Evolutionary conservation across 106 monocot species (phyloP).

Genomic region (Dioscorea dumetorum): DNA sequence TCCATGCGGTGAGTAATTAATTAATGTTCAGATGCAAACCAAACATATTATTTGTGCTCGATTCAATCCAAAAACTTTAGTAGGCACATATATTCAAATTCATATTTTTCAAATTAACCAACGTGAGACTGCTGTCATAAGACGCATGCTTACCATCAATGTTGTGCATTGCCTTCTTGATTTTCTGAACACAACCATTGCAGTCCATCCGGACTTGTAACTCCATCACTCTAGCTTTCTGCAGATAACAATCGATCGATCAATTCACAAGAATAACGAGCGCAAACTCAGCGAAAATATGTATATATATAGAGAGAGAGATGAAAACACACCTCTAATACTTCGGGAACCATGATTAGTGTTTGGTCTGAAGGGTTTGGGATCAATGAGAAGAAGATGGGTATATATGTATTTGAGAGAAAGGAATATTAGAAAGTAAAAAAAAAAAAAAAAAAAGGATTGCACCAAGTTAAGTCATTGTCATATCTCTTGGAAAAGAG

Average conservation of each 20-base stretch:
- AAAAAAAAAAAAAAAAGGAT: neutral
- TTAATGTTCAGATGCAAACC: too few relatives aligned
- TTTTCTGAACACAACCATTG: slow-evolving; percentile 51
- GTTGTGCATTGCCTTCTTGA: slow-evolving; percentile 39
- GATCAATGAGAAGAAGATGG: neutral
- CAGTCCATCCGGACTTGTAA: slow-evolving; percentile 63
- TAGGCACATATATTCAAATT: too few relatives aligned
- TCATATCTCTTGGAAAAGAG: slow-evolving; percentile 5
- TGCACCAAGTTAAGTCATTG: neutral
- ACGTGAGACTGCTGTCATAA: neutral
- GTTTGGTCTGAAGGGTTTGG: neutral
- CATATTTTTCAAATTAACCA: too few relatives aligned
- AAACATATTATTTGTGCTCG: too few relatives aligned
- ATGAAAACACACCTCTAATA: slow-evolving; percentile 16
- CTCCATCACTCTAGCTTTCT: slow-evolving; percentile 43
- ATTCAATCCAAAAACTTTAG: too few relatives aligned
- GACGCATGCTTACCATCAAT: too few relatives aligned
- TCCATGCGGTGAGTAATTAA: too few relatives aligned
- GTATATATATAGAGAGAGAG: too few relatives aligned
- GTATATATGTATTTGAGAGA: slow-evolving; percentile 21
- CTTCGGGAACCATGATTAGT: slow-evolving; percentile 23
- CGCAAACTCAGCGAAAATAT: too few relatives aligned
- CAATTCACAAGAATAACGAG: too few relatives aligned
- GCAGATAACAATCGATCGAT: neutral
- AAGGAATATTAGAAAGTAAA: slow-evolving; percentile 29